Percentiles rank a stretch among this genome's conserved stretches.
These are phyloP conservation scores for Zygoascus biomembranicola DNA, from an alignment of 805 yeast genomes.

Conservation along the genomic window DNA sequence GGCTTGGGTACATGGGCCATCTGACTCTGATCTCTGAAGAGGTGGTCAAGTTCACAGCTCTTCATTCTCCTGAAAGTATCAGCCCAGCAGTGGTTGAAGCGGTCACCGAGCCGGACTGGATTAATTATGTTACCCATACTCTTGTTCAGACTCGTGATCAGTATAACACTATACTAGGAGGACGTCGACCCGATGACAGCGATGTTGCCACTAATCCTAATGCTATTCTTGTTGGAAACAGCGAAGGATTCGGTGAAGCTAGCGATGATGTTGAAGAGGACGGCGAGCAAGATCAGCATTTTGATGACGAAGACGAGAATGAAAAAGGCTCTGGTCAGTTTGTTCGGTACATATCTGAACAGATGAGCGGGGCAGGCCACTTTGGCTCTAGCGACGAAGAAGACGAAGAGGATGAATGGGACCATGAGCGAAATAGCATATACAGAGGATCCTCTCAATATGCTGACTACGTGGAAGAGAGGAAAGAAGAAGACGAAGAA, in stretches of 20 bases:
- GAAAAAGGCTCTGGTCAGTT: conserved; percentile 39
- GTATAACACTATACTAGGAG: conserved; percentile 90
- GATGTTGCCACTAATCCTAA: conserved; percentile 27
- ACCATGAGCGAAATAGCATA: conserved; percentile 5
- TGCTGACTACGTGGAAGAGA: conserved; percentile 5
- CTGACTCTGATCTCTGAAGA: conserved; percentile 89
- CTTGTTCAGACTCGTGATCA: conserved; percentile 86
- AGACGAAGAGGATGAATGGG: conserved; percentile 43
- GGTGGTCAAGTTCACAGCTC: conserved; percentile 73
- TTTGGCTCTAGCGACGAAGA: conserved; percentile 50
- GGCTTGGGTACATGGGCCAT: conserved; percentile 97
- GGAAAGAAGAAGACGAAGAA: conserved; percentile 3
- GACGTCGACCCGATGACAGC: conserved; percentile 42
- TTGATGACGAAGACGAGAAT: conserved; percentile 19
- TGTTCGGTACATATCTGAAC: conserved; percentile 69
- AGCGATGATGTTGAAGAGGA: conserved; percentile 26
- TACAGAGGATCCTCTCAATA: conserved; percentile 8
- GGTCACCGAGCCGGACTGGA: conserved; percentile 55
- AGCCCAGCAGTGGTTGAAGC: conserved; percentile 46
- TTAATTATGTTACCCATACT: conserved; percentile 70
- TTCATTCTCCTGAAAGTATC: conserved; percentile 52
- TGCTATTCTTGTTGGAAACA: conserved; percentile 28
- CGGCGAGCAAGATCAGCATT: conserved; percentile 28
- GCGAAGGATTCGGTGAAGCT: conserved; percentile 28
- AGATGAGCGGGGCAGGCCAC: conserved; percentile 49